Evolutionary conservation across 1,284 basidiomycete genomes (phyloP), one percentile per base, ranked within the genome.

Genomic region (Irpex sp.): DNA sequence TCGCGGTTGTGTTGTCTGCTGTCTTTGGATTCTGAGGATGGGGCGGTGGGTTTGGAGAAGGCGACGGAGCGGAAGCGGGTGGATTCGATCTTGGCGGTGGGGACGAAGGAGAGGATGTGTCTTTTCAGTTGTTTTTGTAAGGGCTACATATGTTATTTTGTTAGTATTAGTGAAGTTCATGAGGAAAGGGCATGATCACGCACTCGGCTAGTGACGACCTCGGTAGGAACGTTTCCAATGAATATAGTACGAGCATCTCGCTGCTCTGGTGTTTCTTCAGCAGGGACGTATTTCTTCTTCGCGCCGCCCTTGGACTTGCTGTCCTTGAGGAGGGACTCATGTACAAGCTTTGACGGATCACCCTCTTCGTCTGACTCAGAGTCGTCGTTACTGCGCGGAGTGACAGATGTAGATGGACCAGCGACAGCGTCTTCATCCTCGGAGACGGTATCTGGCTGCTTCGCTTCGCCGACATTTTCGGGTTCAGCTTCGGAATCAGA

Each of bases 11-110:
- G 88, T 61, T 80, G 79, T 6, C 74, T 63, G 48, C 73, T 67
- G 54, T 75, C 75, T 21, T 74, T 75, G 39, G 62, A 61, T 37
- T 78, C 75, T 18, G 75, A 73, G 1, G 86, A 79, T 3, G 88
- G 78, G 9, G 86, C 75, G 0, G 91, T 93, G 9, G 93, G 92
- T 1, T 82, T 82, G 63, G 90, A 85, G 76, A 96, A 96, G 0
- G 94, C 87, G 49, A 96, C 84, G 16, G 93, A 95, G 58, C 94
- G 91, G 78, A 94, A 94, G 58, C 94, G 90, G 18, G 86, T 82
- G 3, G 92, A 94, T 72, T 96, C 94, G 64, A 95, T 87, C 77
- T 90, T 91, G 60, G 89, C 85, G 0, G 79, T 73, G 10, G 91
- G 86, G 1, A 90, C 80, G 62, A 84, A 82, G 1, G 84, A 77